Evolutionary conservation across 768 basidiomycete species (phyloP), one percentile per base, ranked within the genome.

Genomic region (Russula brevipes): DNA sequence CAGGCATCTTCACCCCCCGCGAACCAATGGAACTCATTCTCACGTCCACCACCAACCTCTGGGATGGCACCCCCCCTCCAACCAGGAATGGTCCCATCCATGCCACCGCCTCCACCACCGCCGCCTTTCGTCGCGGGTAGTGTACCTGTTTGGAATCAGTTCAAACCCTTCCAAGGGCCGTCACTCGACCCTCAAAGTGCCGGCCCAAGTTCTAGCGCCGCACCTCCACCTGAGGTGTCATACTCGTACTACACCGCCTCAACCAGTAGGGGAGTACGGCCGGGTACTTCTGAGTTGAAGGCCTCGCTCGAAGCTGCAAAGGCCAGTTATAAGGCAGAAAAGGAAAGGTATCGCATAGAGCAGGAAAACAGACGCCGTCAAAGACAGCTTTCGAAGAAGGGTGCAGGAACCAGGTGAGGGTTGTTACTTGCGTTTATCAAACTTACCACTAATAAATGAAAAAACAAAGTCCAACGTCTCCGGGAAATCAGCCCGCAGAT

Each of bases 271-370:
- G 54, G 57, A 39, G 45, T 14, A 17, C 53, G 52, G 33, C 35
- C 49, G 14, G 44, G 41, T 47, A 56, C 59, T 3, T 57, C 61
- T 16, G 70, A 68, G 16, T 53, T 65, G 38, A 74, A 66, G 67
- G 69, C 72, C 16, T 64, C 68, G 36, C 80, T 90, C 3, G 84
- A 89, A 68, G 81, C 76, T 19, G 87, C 89, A 0, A 91, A 89
- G 68, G 77, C 76, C 33, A 73, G 75, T 30, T 91, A 91, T 72
- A 87, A 83, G 73, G 78, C 77, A 1, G 82, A 85, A 73, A 91
- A 91, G 69, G 87, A 88, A 68, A 77, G 76, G 30, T 89, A 89
- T 68, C 81, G 87, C 35, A 75, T 75, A 66, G 82, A 85, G 57
- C 80, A 83, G 57, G 82, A 84, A 53, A 75, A 76, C 31, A 80